Percentiles rank a stretch among this genome's conserved stretches.
Conservation (phyloP, 371 early-diverging fungal genomes). For the Syncephalastrum monosporum region DNA sequence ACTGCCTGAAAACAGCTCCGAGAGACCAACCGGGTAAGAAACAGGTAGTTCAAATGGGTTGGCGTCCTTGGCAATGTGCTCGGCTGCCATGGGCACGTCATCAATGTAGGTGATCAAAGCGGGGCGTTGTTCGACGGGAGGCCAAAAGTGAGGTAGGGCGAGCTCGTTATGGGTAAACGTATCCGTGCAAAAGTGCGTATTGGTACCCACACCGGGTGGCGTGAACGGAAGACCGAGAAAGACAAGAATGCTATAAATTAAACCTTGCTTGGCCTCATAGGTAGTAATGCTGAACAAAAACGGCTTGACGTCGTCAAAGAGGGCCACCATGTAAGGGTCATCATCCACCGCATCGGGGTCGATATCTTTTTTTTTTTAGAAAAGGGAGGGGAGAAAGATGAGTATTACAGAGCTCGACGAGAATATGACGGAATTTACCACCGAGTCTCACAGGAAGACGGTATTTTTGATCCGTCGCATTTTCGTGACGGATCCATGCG, state of each 20-base stretch:
- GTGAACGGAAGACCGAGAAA: constrained; percentile 57
- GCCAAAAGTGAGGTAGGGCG: constrained; percentile 34
- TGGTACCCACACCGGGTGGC: constrained; percentile 50
- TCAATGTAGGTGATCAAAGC: constrained; percentile 33
- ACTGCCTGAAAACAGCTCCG: constrained; percentile 40
- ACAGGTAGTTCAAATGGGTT: constrained; percentile 44
- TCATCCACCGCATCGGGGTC: constrained; percentile 39
- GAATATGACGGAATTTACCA: too few relatives aligned
- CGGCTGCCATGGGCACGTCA: constrained; percentile 47
- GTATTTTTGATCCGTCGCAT: too few relatives aligned
- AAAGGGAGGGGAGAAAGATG: neutral
- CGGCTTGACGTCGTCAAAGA: constrained; percentile 71
- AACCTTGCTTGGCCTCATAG: constrained; percentile 28
- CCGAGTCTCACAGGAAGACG: too few relatives aligned
- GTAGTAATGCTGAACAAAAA: constrained; percentile 60
- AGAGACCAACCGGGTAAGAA: constrained; percentile 47
- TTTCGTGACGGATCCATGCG: too few relatives aligned
- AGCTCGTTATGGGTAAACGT: constrained; percentile 56
- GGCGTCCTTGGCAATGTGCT: constrained; percentile 17
- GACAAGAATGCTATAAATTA: constrained; percentile 54
- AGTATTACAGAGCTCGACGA: neutral
- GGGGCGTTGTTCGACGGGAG: constrained; percentile 13
- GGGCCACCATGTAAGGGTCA: constrained; percentile 70
- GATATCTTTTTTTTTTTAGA: constrained; percentile 9
- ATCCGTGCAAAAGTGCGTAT: constrained; percentile 50